Conservation (phyloP, 202 grass and related monocot genomes). For the Panicum hallii region DNA sequence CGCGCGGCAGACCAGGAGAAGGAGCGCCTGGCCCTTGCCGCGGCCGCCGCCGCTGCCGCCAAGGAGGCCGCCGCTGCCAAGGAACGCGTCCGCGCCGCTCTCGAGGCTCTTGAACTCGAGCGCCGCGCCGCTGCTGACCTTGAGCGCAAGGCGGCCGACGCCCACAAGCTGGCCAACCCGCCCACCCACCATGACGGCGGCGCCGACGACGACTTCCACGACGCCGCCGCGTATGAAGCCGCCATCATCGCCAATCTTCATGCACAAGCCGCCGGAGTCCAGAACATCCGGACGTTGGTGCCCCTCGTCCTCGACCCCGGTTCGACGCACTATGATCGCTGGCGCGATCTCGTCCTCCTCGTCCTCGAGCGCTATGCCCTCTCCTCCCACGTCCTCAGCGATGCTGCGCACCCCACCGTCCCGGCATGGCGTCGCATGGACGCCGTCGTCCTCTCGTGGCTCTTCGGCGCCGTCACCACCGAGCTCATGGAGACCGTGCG, state of each 20-base stretch:
- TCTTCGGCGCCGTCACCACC: not conserved
- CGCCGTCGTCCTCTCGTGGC: not conserved
- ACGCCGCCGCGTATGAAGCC: not conserved
- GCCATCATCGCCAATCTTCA: not conserved
- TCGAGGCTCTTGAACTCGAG: no score
- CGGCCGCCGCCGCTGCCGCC: no score
- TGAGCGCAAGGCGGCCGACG: no score
- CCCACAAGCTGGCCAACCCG: no score
- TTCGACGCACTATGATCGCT: not conserved
- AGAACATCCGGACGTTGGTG: not conserved
- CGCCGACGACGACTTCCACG: no score
- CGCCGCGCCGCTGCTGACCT: no score
- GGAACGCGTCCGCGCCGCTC: no score
- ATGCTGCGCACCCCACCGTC: not conserved
- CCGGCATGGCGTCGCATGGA: not conserved
- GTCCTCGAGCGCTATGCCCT: not conserved
- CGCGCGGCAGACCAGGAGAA: no score
- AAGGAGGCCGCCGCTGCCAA: no score
- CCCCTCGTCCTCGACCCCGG: not conserved
- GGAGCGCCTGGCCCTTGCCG: no score
- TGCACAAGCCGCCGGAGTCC: not conserved
- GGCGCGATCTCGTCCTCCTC: not conserved
- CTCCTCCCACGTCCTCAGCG: not conserved
- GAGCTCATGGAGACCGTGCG: not conserved
- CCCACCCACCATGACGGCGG: fast-evolving